Evolutionary conservation across 306 rosid genomes (phyloP).

Genomic region (Trifolium dubium): DNA sequence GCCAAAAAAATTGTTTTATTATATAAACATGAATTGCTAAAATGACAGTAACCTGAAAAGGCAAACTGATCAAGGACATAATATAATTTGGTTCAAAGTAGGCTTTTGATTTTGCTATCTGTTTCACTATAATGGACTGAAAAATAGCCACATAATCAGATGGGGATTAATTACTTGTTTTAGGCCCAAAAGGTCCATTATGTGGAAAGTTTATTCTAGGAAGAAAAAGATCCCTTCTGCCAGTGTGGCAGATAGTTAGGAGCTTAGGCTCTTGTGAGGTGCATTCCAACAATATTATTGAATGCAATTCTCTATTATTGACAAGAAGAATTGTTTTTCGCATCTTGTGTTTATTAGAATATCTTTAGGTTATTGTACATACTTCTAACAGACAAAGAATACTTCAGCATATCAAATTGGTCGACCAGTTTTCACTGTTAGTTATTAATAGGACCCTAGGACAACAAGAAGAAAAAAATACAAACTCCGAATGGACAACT

Average conservation of each 20-base stretch:
- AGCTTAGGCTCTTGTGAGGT: background rate
- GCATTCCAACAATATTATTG: background rate
- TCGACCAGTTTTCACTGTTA: too few species aligned
- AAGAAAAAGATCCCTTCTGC: background rate
- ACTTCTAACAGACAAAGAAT: too few species aligned
- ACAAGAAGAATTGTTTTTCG: background rate
- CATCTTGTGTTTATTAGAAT: background rate
- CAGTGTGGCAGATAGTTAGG: background rate
- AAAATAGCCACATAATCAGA: background rate
- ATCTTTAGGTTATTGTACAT: too few species aligned
- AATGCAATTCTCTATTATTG: background rate
- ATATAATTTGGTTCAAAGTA: slow-evolving; percentile 11
- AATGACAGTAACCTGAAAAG: background rate
- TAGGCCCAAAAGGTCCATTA: slow-evolving; percentile 6
- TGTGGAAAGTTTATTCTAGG: background rate
- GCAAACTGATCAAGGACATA: slow-evolving; percentile 9
- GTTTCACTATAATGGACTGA: slow-evolving; percentile 16
- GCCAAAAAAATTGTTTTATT: background rate
- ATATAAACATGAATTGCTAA: background rate
- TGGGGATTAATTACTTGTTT: background rate
- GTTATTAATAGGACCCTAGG: too few species aligned
- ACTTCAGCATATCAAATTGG: too few species aligned
- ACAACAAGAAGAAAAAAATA: too few species aligned
- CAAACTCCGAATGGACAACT: too few species aligned
- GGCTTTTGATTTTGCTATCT: slow-evolving; percentile 24